phyloP scores from a whole-genome alignment of 2,329 filamentous ascomycete genomes.

The Fusarium sp. region DNA sequence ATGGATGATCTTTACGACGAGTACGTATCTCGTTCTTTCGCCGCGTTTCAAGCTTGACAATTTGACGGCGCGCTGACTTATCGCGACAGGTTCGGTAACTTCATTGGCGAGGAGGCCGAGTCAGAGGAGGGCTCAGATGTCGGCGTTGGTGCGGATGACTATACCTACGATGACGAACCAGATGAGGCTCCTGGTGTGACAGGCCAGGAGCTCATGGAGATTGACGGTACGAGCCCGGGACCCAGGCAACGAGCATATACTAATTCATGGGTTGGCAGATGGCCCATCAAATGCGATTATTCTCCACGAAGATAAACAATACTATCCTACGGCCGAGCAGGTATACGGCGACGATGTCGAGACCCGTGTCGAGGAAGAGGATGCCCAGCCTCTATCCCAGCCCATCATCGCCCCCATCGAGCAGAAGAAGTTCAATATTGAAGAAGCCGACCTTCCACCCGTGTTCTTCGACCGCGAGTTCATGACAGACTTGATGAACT shows the following conservation, averaged over 20 bases:
- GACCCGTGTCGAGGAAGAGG: conserved; percentile 95
- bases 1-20: conserved; percentile 99
- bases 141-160: conserved; percentile 77
- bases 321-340: conserved; percentile 97
- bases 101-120: conserved; percentile 88
- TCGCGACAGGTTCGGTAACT: conserved; percentile 86
- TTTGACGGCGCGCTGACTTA: conserved; percentile 33
- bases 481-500: conserved; percentile 96
- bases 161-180: conserved; percentile 82
- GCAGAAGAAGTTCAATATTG: conserved; percentile 94
- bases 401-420: conserved; percentile 94
- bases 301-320: conserved; percentile 98
- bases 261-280: conserved; percentile 54
- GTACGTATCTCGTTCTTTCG: conserved; percentile 54
- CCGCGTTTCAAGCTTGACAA: conserved; percentile 10
- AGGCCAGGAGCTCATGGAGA: conserved; percentile 90
- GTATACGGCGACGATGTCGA: conserved; percentile 95
- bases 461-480: conserved; percentile 90
- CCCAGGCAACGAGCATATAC: not conserved
- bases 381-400: conserved; percentile 89
- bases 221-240: conserved; percentile 70
- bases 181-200: conserved; percentile 70
- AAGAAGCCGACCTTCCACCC: conserved; percentile 88
- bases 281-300: conserved; percentile 97
- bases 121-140: conserved; percentile 88